Evolutionary conservation across 208 protist species (phyloP), one percentile per base, ranked within the genome.

Genomic region (Trypanosoma lewisi): DNA sequence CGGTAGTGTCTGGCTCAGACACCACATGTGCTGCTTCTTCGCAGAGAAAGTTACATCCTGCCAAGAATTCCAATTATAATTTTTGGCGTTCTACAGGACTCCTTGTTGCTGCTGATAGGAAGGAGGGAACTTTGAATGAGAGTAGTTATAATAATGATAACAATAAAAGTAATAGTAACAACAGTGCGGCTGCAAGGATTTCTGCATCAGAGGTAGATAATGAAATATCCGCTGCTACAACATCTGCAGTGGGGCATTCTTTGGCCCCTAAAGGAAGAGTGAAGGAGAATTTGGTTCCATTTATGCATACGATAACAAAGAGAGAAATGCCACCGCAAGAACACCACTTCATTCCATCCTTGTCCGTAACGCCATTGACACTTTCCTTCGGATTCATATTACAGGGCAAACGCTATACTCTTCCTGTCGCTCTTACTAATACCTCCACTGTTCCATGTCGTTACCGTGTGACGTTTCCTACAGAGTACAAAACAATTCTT

Each of bases 381-480:
- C 54, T 90, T 25, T 54, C 70, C 7, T 87, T 95, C 59, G 89
- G 89, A 25, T 65, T 55, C 9, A 65, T 95, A 12, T 50, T 68
- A 5, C 27, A 42, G 2, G 78, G 77, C 5, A 72, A 75, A 5
- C 77, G 74, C 36, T 95, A 91, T 65, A 66, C 67, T 4, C 45
- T 78, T 39, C 59, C 62, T 5, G 44, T 91, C 14, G 50, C 49
- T 27, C 25, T 95, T 17, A 89, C 81, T 0, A 95, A 95, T 75
- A 77, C 73, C 12, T 89, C 83, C 2, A 90, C 75, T 11, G 83
- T 91, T 25, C 85, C 89, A 8, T 95, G 89, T 52, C 89, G 89
- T 48, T 92, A 91, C 52, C 82, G 89, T 8, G 50, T 90, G 8
- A 72, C 71, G 1, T 36, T 77, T n/a, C 53, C 63, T 23, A 8